Evolutionary conservation across 75 land plant genomes (phyloP).

Genomic region (Pseudotsuga menziesii): DNA sequence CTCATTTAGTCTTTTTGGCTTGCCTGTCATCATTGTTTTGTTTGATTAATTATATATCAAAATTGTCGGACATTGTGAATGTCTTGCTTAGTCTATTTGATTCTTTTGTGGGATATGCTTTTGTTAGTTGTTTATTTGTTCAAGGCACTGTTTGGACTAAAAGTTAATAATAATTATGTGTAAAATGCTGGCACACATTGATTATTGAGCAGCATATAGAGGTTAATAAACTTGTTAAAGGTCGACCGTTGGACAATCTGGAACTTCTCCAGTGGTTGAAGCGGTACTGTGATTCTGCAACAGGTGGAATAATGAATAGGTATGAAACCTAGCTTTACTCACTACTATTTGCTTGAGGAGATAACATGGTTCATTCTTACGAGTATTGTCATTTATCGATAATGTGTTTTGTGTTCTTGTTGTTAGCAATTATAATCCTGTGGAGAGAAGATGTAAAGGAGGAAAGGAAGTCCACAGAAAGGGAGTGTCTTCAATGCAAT

Average conservation of each 20-base stretch:
- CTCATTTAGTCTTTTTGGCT: not conserved
- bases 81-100: not conserved
- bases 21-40: not conserved
- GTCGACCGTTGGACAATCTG: constrained; percentile 69
- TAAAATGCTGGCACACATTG: not conserved
- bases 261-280: constrained; percentile 81
- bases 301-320: constrained; percentile 57
- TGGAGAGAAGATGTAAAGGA: constrained; percentile 66
- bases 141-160: not conserved
- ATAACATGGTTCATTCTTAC: not conserved
- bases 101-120: not conserved
- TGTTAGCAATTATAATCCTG: constrained; percentile 57
- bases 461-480: constrained; percentile 36
- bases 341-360: not conserved
- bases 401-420: not conserved
- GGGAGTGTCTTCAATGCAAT: constrained; percentile 17
- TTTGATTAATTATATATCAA: not conserved
- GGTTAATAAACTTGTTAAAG: constrained; percentile 72
- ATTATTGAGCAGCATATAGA: constrained; percentile 54
- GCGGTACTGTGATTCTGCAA: constrained; percentile 70
- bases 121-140: not conserved
- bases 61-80: not conserved
- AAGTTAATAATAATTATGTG: not conserved
- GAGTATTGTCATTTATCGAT: not conserved
- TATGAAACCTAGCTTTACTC: constrained; percentile 7